These are phyloP conservation scores for Rhytidiadelphus loreus DNA, from an alignment of 225 moss, liverwort and hornwort genomes.

Conservation along the genomic window DNA sequence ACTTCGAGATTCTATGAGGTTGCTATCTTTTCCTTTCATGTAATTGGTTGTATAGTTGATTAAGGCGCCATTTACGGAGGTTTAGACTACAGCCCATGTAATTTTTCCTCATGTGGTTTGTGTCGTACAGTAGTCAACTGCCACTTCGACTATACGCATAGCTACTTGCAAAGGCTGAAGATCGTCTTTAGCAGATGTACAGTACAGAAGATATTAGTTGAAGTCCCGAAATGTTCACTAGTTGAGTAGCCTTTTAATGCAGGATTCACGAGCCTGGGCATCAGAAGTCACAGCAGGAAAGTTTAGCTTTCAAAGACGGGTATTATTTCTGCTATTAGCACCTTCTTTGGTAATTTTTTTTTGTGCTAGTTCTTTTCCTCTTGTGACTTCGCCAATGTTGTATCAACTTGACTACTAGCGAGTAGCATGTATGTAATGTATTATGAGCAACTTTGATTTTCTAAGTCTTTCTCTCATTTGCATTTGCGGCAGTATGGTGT, in stretches of 20 bases:
- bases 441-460: background rate
- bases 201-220: background rate
- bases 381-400: background rate
- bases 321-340: background rate
- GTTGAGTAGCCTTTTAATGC: background rate
- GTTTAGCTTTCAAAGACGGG: background rate
- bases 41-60: background rate
- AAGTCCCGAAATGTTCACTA: background rate
- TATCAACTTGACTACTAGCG: background rate
- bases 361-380: background rate
- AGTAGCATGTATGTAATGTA: constrained; percentile 2
- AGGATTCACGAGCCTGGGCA: background rate
- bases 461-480: background rate
- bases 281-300: background rate
- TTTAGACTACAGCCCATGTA: background rate
- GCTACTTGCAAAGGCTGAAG: background rate
- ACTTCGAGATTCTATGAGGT: background rate
- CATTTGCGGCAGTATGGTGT: background rate
- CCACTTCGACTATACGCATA: background rate
- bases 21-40: background rate
- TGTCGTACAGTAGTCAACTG: background rate
- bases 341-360: background rate
- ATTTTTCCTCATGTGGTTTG: background rate
- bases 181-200: background rate
- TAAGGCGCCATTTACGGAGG: background rate